phyloP scores from a whole-genome alignment of 208 protist species.

The Wallacemonas sp. region DNA sequence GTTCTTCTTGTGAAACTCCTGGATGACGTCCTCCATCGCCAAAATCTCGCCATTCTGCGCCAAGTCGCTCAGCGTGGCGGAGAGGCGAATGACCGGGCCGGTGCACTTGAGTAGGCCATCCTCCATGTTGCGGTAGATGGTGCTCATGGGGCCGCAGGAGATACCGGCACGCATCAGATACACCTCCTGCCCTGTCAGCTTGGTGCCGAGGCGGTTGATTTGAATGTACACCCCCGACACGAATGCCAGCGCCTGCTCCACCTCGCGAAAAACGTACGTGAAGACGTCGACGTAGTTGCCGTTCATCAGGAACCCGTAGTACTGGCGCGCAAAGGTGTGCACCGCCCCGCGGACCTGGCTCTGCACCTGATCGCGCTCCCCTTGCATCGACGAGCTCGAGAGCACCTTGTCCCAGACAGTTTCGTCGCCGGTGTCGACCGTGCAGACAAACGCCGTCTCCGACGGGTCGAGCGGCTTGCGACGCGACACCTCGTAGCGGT shows the following conservation, averaged over 20 bases:
- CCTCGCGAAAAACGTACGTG: slow-evolving; percentile 81
- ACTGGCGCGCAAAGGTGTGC: slow-evolving; percentile 54
- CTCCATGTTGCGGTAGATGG: slow-evolving; percentile 61
- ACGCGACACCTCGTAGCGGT: slow-evolving; percentile 60
- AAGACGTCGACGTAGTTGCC: slow-evolving; percentile 80
- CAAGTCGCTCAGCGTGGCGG: slow-evolving; percentile 70
- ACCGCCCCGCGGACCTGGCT: slow-evolving; percentile 22
- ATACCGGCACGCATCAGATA: slow-evolving; percentile 78
- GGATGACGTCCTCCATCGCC: slow-evolving; percentile 71
- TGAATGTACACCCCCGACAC: slow-evolving; percentile 71
- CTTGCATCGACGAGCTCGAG: slow-evolving; percentile 9
- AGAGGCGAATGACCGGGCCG: slow-evolving; percentile 62
- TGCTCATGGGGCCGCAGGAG: slow-evolving; percentile 51
- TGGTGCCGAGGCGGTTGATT: slow-evolving; percentile 72
- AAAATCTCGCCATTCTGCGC: slow-evolving; percentile 74
- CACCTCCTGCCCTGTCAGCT: slow-evolving; percentile 39
- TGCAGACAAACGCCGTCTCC: slow-evolving; percentile 75
- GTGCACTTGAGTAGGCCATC: slow-evolving; percentile 71
- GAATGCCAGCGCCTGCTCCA: slow-evolving; percentile 79
- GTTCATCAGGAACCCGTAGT: slow-evolving; percentile 82
- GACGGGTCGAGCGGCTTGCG: slow-evolving; percentile 52
- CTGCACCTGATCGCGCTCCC: slow-evolving; percentile 14
- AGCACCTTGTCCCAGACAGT: slow-evolving; percentile 45
- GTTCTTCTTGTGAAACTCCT: slow-evolving; percentile 66
- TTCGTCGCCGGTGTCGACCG: slow-evolving; percentile 74